Conservation (phyloP, 495 filamentous ascomycete genomes). For the Penicillium alfredii region DNA sequence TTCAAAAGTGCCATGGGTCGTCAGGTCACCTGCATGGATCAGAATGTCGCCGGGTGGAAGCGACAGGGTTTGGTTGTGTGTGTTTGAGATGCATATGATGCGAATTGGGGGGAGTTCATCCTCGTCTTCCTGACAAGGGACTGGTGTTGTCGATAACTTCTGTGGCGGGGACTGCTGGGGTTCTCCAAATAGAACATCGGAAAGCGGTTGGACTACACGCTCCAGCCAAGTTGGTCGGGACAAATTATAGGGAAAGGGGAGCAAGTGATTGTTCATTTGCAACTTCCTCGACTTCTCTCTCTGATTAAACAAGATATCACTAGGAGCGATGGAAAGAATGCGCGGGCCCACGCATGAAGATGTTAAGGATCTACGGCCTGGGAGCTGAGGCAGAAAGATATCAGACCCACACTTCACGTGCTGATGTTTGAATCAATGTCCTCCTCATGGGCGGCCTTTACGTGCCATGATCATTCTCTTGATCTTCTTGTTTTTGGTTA, state of each 20-base stretch:
- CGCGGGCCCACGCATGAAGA: no score
- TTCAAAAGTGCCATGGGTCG: slow-evolving; percentile 47
- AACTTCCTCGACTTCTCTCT: neutral
- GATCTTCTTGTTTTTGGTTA: neutral
- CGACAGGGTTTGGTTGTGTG: slow-evolving; percentile 12
- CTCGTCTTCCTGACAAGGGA: neutral
- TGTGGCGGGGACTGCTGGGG: neutral
- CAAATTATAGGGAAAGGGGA: neutral
- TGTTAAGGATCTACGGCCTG: no score
- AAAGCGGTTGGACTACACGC: neutral
- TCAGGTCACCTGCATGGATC: slow-evolving; percentile 37
- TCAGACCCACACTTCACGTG: no score
- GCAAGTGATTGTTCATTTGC: neutral
- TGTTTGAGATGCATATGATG: slow-evolving; percentile 20
- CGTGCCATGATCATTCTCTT: neutral
- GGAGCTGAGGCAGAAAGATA: no score
- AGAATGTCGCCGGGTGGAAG: slow-evolving; percentile 20
- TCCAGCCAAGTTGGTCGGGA: neutral
- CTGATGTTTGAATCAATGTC: no score
- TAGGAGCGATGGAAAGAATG: no score
- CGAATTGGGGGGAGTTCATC: neutral
- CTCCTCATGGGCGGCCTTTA: no score
- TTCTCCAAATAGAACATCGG: neutral
- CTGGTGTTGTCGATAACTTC: neutral
- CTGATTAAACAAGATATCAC: no score